Conservation (phyloP, 2,329 filamentous ascomycete genomes). For the Sclerotinia sclerotiorum region DNA sequence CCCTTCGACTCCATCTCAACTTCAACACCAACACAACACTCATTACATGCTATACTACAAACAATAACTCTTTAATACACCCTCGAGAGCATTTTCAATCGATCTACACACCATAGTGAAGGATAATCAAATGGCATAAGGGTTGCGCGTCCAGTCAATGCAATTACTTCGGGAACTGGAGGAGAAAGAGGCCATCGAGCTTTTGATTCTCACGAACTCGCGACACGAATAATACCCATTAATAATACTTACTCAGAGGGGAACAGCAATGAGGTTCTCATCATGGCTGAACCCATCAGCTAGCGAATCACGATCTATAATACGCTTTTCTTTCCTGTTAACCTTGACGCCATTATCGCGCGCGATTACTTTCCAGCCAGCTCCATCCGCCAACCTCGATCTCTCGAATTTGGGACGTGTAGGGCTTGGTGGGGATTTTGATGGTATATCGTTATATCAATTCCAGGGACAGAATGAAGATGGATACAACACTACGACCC, state of each 20-base stretch:
- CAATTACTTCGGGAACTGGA: constrained; percentile 25
- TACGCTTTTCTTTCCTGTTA: constrained; percentile 45
- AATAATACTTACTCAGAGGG: constrained; percentile 25
- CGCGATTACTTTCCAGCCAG: constrained; percentile 59
- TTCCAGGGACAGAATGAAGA: constrained; percentile 77
- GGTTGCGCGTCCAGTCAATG: constrained; percentile 18
- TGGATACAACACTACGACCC: constrained; percentile 66
- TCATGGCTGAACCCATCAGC: constrained; percentile 38
- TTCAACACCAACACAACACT: constrained; percentile 13
- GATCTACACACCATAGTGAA: neutral
- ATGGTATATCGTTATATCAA: constrained; percentile 85
- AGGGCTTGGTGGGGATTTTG: constrained; percentile 84
- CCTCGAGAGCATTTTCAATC: neutral
- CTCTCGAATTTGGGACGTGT: constrained; percentile 76
- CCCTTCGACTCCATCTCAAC: constrained; percentile 10
- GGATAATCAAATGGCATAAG: constrained; percentile 26
- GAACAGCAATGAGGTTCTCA: constrained; percentile 39
- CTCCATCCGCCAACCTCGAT: constrained; percentile 72
- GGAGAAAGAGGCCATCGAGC: constrained; percentile 27
- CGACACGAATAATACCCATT: constrained; percentile 23
- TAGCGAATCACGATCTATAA: constrained; percentile 39
- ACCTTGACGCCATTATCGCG: constrained; percentile 45
- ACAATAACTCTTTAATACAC: neutral
- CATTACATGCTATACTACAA: constrained; percentile 10
- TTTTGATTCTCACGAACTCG: constrained; percentile 25